These are phyloP conservation scores for Leccinum solheimii DNA, from an alignment of 1,284 basidiomycete species.

Conservation along the genomic window DNA sequence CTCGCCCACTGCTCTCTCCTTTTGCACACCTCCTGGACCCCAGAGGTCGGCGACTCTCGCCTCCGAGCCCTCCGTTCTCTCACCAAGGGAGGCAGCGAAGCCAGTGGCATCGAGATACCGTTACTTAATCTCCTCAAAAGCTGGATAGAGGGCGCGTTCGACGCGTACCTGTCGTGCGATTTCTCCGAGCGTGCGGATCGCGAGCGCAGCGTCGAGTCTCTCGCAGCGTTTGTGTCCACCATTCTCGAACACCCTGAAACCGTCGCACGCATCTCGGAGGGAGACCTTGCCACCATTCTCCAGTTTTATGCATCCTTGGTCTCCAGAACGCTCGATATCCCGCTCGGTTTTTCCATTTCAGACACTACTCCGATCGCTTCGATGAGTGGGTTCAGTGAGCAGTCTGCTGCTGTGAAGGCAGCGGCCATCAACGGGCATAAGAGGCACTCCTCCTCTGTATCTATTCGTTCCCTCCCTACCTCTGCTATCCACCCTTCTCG, in stretches of 20 bases:
- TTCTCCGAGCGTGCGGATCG: constrained; percentile 51
- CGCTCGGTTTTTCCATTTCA: constrained; percentile 24
- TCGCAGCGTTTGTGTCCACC: constrained; percentile 56
- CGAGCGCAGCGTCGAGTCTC: constrained; percentile 59
- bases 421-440: constrained; percentile 46
- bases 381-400: constrained; percentile 27
- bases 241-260: constrained; percentile 52
- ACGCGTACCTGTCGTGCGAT: constrained; percentile 46
- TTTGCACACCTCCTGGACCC: constrained; percentile 52
- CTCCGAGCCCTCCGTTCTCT: constrained; percentile 65
- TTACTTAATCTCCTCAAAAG: constrained; percentile 54
- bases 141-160: constrained; percentile 67
- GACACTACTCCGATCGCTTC: constrained; percentile 31
- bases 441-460: constrained; percentile 46
- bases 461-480: constrained; percentile 25
- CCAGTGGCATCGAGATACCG: constrained; percentile 62
- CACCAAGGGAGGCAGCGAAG: constrained; percentile 55
- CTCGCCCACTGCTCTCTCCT: constrained; percentile 64
- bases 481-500: constrained; percentile 32
- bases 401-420: constrained; percentile 27
- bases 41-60: constrained; percentile 67
- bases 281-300: constrained; percentile 52
- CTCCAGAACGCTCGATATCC: constrained; percentile 50
- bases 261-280: constrained; percentile 58
- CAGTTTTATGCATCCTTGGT: constrained; percentile 60